Percentiles rank a stretch among this genome's conserved stretches.
phyloP scores from a whole-genome alignment of 352 stramenopile genomes.

The Pythium guiyangense region DNA sequence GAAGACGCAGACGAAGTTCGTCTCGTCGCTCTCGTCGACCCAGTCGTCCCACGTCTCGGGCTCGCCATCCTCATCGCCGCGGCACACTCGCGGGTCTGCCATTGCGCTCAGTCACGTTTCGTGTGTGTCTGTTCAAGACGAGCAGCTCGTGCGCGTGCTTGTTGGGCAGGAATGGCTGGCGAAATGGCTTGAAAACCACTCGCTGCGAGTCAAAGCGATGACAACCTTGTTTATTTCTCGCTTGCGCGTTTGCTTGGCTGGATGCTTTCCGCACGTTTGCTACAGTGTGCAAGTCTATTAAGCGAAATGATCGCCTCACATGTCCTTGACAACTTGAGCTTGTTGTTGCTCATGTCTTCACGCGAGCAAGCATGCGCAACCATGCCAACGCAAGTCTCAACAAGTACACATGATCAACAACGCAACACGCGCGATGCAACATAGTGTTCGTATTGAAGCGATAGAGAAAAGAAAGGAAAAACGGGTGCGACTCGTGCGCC shows the following conservation, averaged over 20 bases:
- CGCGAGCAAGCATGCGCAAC: background rate
- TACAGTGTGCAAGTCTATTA: too few species aligned
- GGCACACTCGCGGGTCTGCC: constrained; percentile 14
- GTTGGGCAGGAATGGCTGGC: background rate
- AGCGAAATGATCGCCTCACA: too few species aligned
- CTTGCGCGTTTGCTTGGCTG: background rate
- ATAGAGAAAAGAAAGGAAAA: too few species aligned
- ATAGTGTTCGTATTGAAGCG: too few species aligned
- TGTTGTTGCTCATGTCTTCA: background rate
- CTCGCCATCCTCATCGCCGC: constrained; percentile 26
- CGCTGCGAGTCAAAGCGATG: background rate
- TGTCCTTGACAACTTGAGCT: too few species aligned
- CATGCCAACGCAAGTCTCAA: too few species aligned
- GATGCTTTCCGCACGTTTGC: background rate
- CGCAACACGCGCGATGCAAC: too few species aligned
- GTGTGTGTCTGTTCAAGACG: background rate
- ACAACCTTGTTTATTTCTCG: background rate
- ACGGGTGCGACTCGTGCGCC: too few species aligned
- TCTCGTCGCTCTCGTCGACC: constrained; percentile 58
- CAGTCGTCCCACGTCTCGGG: constrained; percentile 82
- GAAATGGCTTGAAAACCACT: constrained; percentile 13
- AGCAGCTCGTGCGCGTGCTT: background rate
- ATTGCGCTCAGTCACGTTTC: background rate
- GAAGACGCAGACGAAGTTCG: constrained; percentile 66
- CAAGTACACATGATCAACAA: too few species aligned